phyloP scores from a whole-genome alignment of 129 eudicot genomes.

The Pulicaria dysenterica region DNA sequence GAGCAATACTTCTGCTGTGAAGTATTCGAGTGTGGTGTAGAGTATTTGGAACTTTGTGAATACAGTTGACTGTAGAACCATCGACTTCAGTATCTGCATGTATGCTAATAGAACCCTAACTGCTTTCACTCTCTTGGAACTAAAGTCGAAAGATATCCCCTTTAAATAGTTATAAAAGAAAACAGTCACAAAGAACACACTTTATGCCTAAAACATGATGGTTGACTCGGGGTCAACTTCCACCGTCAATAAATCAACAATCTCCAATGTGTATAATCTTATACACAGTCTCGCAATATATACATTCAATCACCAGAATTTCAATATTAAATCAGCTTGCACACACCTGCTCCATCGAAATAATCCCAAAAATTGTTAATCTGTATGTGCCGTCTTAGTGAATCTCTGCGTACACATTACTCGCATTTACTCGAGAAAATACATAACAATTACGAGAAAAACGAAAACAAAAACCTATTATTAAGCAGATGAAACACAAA shows the following conservation, averaged over 20 bases:
- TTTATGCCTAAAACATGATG: too few species aligned
- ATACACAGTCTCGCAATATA: conserved; percentile 11
- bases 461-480: neutral
- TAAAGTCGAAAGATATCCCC: neutral
- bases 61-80: too few species aligned
- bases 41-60: too few species aligned
- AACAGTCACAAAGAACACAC: too few species aligned
- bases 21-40: too few species aligned
- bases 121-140: neutral
- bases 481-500: conserved; percentile 1
- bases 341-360: neutral
- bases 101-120: neutral
- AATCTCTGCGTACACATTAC: neutral
- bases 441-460: neutral
- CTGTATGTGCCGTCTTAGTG: neutral
- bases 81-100: too few species aligned
- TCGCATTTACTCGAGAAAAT: conserved; percentile 25
- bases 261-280: conserved; percentile 9
- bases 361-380: neutral
- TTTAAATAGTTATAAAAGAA: too few species aligned
- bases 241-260: conserved; percentile 19
- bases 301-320: conserved; percentile 1
- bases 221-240: conserved; percentile 36
- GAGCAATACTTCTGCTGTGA: too few species aligned
- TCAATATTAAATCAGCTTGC: conserved; percentile 15